Evolutionary conservation across 2,329 filamentous ascomycete genomes (phyloP).

Genomic region (Pseudocercospora ulei): DNA sequence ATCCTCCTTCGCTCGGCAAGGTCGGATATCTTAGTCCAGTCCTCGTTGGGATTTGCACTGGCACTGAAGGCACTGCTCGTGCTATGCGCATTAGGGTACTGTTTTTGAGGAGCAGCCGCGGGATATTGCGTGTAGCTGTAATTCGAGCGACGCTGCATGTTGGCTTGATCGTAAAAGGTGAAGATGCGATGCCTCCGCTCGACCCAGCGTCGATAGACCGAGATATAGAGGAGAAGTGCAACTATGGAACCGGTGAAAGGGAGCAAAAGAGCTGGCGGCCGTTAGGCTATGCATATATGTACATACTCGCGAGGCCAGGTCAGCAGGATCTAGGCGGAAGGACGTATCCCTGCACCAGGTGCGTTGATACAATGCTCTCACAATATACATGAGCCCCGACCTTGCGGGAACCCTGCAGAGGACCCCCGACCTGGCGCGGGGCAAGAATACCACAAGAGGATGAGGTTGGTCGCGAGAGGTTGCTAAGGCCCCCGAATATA

Average conservation of each 20-base stretch:
- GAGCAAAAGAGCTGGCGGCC: slow-evolving; percentile 12
- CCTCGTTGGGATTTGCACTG: slow-evolving; percentile 89
- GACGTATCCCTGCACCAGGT: slow-evolving; percentile 18
- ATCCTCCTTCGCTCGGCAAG: slow-evolving; percentile 87
- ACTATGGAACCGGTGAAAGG: slow-evolving; percentile 15
- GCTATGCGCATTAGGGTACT: slow-evolving; percentile 59
- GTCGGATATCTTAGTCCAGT: slow-evolving; percentile 99
- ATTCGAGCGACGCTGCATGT: slow-evolving; percentile 40
- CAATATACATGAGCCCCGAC: slow-evolving; percentile 6
- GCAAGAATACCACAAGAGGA: slow-evolving; percentile 8
- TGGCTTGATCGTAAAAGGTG: slow-evolving; percentile 24
- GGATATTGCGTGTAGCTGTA: slow-evolving; percentile 38
- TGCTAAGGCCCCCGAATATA: slow-evolving; percentile 10
- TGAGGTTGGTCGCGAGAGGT: slow-evolving; percentile 8
- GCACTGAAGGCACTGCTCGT: slow-evolving; percentile 92
- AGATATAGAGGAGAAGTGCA: slow-evolving; percentile 10
- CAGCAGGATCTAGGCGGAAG: slow-evolving; percentile 23
- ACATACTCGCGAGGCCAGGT: slow-evolving; percentile 14
- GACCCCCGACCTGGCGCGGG: slow-evolving; percentile 5
- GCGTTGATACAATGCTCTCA: slow-evolving; percentile 8
- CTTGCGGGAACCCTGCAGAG: slow-evolving; percentile 7
- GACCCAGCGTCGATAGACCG: slow-evolving; percentile 1
- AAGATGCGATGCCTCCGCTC: background rate
- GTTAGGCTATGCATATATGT: slow-evolving; percentile 24
- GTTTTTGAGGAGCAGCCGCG: slow-evolving; percentile 45